A percentile compares a stretch with the other conserved stretches of the same genome.
Evolutionary conservation across 2,329 filamentous ascomycete species (phyloP).

Genomic region (Penicillium psychrosexuale): DNA sequence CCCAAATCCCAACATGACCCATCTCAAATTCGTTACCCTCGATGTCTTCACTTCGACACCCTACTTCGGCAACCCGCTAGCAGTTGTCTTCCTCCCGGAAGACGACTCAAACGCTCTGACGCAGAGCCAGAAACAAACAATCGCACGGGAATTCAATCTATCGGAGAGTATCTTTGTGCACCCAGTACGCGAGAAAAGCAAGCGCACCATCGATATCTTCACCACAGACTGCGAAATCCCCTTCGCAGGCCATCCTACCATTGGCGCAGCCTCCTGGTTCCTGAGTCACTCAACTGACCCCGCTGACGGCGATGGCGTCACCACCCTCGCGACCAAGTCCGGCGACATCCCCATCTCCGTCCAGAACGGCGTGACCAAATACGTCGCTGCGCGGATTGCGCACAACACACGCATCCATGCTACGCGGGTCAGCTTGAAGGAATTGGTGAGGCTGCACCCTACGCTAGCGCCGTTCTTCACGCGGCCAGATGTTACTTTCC

Average conservation of each 20-base stretch:
- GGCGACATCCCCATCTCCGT: slow-evolving; percentile 52
- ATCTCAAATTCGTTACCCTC: slow-evolving; percentile 35
- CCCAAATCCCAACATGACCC: slow-evolving; percentile 20
- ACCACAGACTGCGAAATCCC: slow-evolving; percentile 51
- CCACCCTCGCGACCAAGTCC: slow-evolving; percentile 54
- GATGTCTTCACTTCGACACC: slow-evolving; percentile 45
- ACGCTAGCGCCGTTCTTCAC: slow-evolving; percentile 23
- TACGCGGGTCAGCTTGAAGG: slow-evolving; percentile 22
- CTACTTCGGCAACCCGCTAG: slow-evolving; percentile 54
- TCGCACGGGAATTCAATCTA: slow-evolving; percentile 57
- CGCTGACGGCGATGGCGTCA: slow-evolving; percentile 6
- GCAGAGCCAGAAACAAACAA: slow-evolving; percentile 52
- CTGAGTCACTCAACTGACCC: slow-evolving; percentile 25
- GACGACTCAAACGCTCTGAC: slow-evolving; percentile 32
- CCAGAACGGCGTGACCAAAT: slow-evolving; percentile 8
- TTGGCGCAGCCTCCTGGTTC: slow-evolving; percentile 54
- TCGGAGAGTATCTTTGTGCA: slow-evolving; percentile 58
- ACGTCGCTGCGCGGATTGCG: slow-evolving; percentile 33
- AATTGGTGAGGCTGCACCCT: slow-evolving; percentile 28
- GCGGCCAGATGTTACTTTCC: slow-evolving; percentile 18
- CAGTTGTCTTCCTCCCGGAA: slow-evolving; percentile 49
- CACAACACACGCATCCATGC: slow-evolving; percentile 38
- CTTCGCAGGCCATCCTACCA: slow-evolving; percentile 58
- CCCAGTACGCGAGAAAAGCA: slow-evolving; percentile 12
- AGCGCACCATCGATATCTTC: slow-evolving; percentile 53